Base-by-base conservation (phyloP, 306 rosid genomes). In the Gastrolobium bilobum region DNA sequence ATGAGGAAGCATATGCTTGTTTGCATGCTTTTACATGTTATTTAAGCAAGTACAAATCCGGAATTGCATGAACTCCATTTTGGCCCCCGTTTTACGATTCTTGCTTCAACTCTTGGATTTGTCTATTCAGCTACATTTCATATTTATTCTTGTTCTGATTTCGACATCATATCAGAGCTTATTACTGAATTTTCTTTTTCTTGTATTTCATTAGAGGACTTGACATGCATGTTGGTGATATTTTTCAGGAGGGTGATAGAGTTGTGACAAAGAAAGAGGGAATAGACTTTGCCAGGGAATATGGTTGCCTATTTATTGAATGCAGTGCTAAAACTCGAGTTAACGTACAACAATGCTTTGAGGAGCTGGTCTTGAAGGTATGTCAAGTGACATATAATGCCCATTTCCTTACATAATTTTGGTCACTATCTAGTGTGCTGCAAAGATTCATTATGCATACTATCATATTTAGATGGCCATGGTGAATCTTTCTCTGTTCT, bases 281-380 rank as follows among this genome's bases (percentile, higher is more conserved):
- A 81, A 88, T 89, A 52, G 88, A 89, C 71, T 89, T 93, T 44
- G 98, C 99, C 62, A 80, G 99, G 88, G 97, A 96, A 80, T 91
- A 86, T 42, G 98, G 99, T 57, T 96, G 99, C 79, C 91, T 96
- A 34, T 96, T 93, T 82, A 89, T 75, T 9, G 99, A 96, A 85
- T 96, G 98, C 88, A 96, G 96, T 84, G 98, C 98, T 44, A 93
- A 96, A 96, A 96, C 99, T 84, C 94, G 96, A 75, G 94, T 86
- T 34, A 93, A 96, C 6, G 98, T 96, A 46, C 90, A 93, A 68
- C 97, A 91, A 66, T 96, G 99, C 92, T 96, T 96, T 79, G 99
- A 96, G 70, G 99, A 96, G 84, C 99, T 90, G 80, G 97, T 96
- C 78, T 80, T 96, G 78, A 96, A 93, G 97, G 98, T 96, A 84